These are phyloP conservation scores for Fusarium bulbicola DNA, from an alignment of 2,329 filamentous ascomycete species.

Conservation along the genomic window DNA sequence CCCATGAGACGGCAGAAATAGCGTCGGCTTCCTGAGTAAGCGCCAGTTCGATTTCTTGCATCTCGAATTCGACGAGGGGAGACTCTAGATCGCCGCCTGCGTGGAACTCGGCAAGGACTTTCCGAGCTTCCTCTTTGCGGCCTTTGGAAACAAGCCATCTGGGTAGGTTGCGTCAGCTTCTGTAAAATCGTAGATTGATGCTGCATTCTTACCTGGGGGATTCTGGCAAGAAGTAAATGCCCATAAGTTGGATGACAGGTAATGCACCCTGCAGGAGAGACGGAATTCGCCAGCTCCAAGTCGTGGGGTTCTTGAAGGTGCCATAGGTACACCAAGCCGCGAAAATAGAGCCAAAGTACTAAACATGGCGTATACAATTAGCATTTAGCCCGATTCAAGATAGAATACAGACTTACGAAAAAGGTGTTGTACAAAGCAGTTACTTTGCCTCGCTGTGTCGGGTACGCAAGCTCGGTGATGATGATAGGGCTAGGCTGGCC, in stretches of 20 bases:
- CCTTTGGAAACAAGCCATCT: constrained; percentile 46
- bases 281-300: constrained; percentile 42
- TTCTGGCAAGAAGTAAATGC: constrained; percentile 41
- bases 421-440: constrained; percentile 47
- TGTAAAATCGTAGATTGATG: rapidly evolving
- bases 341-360: constrained; percentile 43
- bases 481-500: constrained; percentile 46
- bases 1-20: constrained; percentile 47
- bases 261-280: constrained; percentile 36
- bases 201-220: constrained; percentile 17
- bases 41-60: constrained; percentile 53
- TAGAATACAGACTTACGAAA: constrained; percentile 25
- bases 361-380: rapidly evolving
- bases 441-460: constrained; percentile 45
- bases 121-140: constrained; percentile 46
- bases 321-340: constrained; percentile 43
- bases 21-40: constrained; percentile 44
- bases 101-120: constrained; percentile 52
- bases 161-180: rapidly evolving
- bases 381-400: rapidly evolving
- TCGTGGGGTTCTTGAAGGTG: constrained; percentile 29
- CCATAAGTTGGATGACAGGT: constrained; percentile 34
- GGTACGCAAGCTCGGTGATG: constrained; percentile 47
- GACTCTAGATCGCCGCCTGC: constrained; percentile 52
- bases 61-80: constrained; percentile 52